Evolutionary conservation across 257 asterid genomes (phyloP).

Genomic region (Osmanthus fragrans): DNA sequence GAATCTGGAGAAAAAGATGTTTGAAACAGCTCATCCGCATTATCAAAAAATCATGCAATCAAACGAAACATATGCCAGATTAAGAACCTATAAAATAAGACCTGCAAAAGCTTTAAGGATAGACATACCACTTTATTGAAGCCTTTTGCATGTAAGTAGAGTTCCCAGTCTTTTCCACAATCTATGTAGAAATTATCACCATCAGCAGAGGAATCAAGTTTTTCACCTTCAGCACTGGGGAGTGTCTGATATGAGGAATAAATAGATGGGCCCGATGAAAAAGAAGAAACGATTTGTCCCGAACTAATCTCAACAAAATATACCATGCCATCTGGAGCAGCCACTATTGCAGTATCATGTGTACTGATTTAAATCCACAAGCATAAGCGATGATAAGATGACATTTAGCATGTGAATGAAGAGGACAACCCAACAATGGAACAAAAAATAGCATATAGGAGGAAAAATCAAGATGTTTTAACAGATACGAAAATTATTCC

Average conservation of each 20-base stretch:
- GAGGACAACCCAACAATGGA: conserved; percentile 2
- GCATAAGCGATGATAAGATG: conserved; percentile 20
- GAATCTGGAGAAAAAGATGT: neutral
- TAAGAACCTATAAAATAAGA: neutral
- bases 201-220: conserved; percentile 46
- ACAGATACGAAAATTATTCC: neutral
- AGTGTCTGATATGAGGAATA: conserved; percentile 67
- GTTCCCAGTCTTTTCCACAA: conserved; percentile 83
- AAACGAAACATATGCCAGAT: neutral
- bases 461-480: neutral
- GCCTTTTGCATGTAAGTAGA: conserved; percentile 64
- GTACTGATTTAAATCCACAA: conserved; percentile 40
- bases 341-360: conserved; percentile 67
- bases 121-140: conserved; percentile 54
- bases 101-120: neutral
- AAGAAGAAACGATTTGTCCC: conserved; percentile 64
- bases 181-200: conserved; percentile 65
- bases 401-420: conserved; percentile 19
- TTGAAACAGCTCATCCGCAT: neutral
- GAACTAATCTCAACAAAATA: conserved; percentile 57
- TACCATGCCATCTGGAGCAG: conserved; percentile 86
- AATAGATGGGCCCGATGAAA: conserved; percentile 77
- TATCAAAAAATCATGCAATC: conserved; percentile 4
- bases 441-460: neutral
- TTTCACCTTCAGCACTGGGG: conserved; percentile 52